Percentiles rank a stretch among this genome's conserved stretches.
Conservation (phyloP, 495 filamentous ascomycete species). For the Chaetomidium leptoderma region DNA sequence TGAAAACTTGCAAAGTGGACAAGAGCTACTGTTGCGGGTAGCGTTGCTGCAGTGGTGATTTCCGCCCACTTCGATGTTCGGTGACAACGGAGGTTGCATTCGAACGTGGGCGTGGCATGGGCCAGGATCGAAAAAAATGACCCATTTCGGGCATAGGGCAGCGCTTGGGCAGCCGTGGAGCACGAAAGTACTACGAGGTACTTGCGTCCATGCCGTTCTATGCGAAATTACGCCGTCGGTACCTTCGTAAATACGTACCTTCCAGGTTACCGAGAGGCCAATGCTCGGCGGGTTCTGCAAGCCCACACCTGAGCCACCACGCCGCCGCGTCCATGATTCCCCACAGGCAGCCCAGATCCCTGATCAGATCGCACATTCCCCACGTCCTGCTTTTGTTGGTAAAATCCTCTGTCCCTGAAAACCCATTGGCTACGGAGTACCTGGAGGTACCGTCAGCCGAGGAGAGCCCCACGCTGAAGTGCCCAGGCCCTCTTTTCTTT, state of each 20-base stretch:
- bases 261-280: too few species aligned
- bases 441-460: too few species aligned
- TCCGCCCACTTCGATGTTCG: neutral
- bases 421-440: neutral
- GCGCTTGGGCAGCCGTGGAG: too few species aligned
- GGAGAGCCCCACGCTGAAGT: neutral
- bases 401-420: neutral
- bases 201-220: too few species aligned
- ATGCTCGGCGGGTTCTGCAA: too few species aligned
- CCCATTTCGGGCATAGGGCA: too few species aligned
- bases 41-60: neutral
- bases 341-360: neutral
- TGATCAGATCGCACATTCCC: constrained; percentile 11
- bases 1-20: neutral
- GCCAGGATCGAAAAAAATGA: too few species aligned
- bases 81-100: constrained; percentile 1
- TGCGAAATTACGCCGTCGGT: too few species aligned
- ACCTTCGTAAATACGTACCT: too few species aligned
- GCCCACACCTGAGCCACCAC: too few species aligned
- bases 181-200: too few species aligned
- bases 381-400: neutral
- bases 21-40: neutral
- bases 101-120: too few species aligned
- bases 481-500: neutral
- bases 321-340: neutral